Base-by-base conservation (phyloP, 1,284 basidiomycete species). In the Sanguinoderma infundibulare region DNA sequence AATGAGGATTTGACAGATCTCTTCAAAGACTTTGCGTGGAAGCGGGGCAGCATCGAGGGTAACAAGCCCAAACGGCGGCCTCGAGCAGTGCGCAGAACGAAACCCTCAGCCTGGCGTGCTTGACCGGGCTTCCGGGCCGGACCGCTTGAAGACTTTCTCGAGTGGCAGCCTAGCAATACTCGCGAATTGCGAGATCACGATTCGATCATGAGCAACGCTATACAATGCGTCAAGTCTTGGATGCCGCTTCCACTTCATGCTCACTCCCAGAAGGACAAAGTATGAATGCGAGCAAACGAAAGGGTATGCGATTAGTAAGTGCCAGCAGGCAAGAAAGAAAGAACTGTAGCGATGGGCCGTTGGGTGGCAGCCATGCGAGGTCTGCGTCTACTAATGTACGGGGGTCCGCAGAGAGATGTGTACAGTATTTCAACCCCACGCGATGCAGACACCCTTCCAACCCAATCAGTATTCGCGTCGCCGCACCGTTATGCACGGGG, bases 331-430 rank as follows among this genome's bases (percentile, higher is more conserved):
- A 42, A 7, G 32, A 35, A 10, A 52, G 38, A 15, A 49, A 34
- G 32, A 44, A 44, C 34, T 22, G 8, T 24, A 26, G 39, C 10
- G 35, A 28, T 46, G 26, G 32, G 35, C 51, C 22, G 50, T 55
- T 20, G 54, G 54, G 63, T 35, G 53, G 58, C 61, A 66, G 62
- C 55, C 53, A 44, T 60, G 44, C 35, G 65, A 61, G 52, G 64
- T 56, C 53, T 62, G 59, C 61, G 44, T 66, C 62, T 63, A 66
- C 55, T 66, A 63, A 55, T 26, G 44, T 61, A 60, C 36, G 50
- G 36, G 35, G 22, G 17, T 32, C n/a, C 40, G 9, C 39, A 28
- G 53, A 35, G 52, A 36, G 36, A 60, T 40, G 40, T 52, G 44
- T 58, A 56, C 38, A 51, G 50, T 47, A 53, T 53, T 63, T 63